A percentile compares a stretch with the other conserved stretches of the same genome.
phyloP scores from a whole-genome alignment of 805 yeast genomes.

The Candida sphagnicola region DNA sequence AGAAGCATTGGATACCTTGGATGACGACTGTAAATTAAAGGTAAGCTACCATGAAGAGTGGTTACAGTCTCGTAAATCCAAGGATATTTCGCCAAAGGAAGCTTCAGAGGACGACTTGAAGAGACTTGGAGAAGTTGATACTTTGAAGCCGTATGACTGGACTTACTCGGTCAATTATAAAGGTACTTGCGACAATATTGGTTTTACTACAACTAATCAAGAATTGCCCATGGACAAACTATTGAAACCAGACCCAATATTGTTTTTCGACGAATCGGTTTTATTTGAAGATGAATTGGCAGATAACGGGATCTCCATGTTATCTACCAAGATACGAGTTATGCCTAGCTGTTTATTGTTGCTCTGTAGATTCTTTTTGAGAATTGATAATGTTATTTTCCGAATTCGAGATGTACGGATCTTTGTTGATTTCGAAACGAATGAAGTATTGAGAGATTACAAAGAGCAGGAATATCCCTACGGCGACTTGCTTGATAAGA shows the following conservation, averaged over 20 bases:
- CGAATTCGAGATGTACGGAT: slow-evolving; percentile 82
- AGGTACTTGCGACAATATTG: slow-evolving; percentile 46
- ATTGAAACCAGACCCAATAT: slow-evolving; percentile 73
- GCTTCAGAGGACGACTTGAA: slow-evolving; percentile 22
- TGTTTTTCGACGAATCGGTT: slow-evolving; percentile 84
- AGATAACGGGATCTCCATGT: slow-evolving; percentile 86
- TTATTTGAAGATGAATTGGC: slow-evolving; percentile 94
- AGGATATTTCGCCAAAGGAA: slow-evolving; percentile 15
- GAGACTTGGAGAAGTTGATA: slow-evolving; percentile 28
- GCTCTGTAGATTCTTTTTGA: slow-evolving; percentile 71
- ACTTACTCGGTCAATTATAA: slow-evolving; percentile 80
- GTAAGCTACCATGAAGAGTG: slow-evolving; percentile 89
- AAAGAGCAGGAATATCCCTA: slow-evolving; percentile 51
- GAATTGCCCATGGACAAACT: slow-evolving; percentile 69
- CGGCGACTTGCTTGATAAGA: slow-evolving; percentile 24
- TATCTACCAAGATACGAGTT: slow-evolving; percentile 78
- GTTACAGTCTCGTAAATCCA: slow-evolving; percentile 41
- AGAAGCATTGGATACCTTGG: slow-evolving; percentile 55
- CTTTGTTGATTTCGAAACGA: slow-evolving; percentile 69
- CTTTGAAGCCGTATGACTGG: slow-evolving; percentile 92
- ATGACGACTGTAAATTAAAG: slow-evolving; percentile 31
- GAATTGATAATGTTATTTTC: slow-evolving; percentile 88
- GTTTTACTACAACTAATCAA: slow-evolving; percentile 17
- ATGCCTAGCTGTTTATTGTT: slow-evolving; percentile 79
- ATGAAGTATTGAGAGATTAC: slow-evolving; percentile 69